phyloP scores from a whole-genome alignment of 2,329 filamentous ascomycete species.

The Verticillium nonalfalfae region DNA sequence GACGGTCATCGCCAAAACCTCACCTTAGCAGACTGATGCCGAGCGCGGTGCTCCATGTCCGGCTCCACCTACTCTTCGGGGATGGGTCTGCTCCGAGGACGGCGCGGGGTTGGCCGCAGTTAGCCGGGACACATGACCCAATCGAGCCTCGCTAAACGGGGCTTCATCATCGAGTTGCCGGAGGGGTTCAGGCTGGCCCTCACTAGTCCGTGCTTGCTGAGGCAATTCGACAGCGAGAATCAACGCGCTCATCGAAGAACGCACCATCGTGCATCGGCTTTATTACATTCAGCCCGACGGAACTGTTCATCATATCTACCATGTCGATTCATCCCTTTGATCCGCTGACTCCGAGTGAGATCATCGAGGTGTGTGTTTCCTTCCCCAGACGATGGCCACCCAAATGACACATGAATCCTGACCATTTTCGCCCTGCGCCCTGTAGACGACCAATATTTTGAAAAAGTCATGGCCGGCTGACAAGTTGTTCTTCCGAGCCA shows the following conservation, averaged over 20 bases:
- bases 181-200: background rate
- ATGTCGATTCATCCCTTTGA: conserved; percentile 6
- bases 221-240: too few relatives aligned
- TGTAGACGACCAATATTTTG: conserved; percentile 3
- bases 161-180: background rate
- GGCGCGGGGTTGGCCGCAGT: background rate
- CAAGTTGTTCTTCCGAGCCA: conserved; percentile 31
- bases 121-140: background rate
- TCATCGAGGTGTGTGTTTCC: conserved; percentile 2
- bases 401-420: background rate
- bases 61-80: conserved; percentile 9
- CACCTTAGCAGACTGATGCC: conserved; percentile 9
- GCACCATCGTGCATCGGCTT: background rate
- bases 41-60: background rate
- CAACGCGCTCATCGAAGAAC: background rate
- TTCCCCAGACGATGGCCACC: too few relatives aligned
- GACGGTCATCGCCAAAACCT: conserved; percentile 8
- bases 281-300: too few relatives aligned
- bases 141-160: background rate
- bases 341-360: conserved; percentile 6
- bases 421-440: background rate
- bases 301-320: background rate
- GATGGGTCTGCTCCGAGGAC: background rate
- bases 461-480: conserved; percentile 5
- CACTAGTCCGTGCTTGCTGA: background rate